A percentile compares a stretch with the other conserved stretches of the same genome.
Conservation (phyloP, 108 stramenopile genomes). For the Cylindrotheca fusiformis region DNA sequence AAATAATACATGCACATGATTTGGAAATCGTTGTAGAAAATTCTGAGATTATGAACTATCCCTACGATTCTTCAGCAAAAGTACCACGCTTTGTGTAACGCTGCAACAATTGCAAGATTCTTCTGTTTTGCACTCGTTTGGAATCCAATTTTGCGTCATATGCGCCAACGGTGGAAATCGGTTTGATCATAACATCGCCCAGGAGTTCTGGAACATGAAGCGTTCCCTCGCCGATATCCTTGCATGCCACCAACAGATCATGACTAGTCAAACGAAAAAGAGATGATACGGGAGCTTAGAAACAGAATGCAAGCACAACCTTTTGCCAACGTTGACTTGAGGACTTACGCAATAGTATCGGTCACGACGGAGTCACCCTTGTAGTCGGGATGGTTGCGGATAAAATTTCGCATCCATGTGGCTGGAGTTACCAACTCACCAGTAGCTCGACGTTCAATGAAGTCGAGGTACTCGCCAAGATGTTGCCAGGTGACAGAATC, state of each 20-base stretch:
- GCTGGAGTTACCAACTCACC: conserved; percentile 95
- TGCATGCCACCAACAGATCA: conserved; percentile 84
- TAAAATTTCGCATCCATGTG: conserved; percentile 93
- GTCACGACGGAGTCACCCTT: conserved; percentile 90
- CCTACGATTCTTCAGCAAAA: conserved; percentile 4
- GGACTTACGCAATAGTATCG: conserved; percentile 82
- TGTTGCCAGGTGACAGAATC: conserved; percentile 75
- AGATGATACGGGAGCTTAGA: conserved; percentile 2
- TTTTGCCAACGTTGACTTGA: conserved; percentile 2
- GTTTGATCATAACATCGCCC: conserved; percentile 69
- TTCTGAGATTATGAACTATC: not conserved
- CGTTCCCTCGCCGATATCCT: conserved; percentile 83
- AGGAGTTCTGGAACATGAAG: conserved; percentile 75
- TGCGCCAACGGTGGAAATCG: conserved; percentile 74
- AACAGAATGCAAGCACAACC: no score
- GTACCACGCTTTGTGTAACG: conserved; percentile 48
- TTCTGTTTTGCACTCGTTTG: conserved; percentile 58
- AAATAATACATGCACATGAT: no score
- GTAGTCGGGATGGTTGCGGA: conserved; percentile 91
- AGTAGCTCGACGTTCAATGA: conserved; percentile 83
- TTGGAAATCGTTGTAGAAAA: not conserved
- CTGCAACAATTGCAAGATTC: conserved; percentile 56
- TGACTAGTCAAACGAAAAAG: conserved; percentile 29
- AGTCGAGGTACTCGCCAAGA: conserved; percentile 77
- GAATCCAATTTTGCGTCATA: conserved; percentile 81